A percentile compares a stretch with the other conserved stretches of the same genome.
phyloP scores from a whole-genome alignment of 768 basidiomycete genomes.

The Podaxis rugospora region DNA sequence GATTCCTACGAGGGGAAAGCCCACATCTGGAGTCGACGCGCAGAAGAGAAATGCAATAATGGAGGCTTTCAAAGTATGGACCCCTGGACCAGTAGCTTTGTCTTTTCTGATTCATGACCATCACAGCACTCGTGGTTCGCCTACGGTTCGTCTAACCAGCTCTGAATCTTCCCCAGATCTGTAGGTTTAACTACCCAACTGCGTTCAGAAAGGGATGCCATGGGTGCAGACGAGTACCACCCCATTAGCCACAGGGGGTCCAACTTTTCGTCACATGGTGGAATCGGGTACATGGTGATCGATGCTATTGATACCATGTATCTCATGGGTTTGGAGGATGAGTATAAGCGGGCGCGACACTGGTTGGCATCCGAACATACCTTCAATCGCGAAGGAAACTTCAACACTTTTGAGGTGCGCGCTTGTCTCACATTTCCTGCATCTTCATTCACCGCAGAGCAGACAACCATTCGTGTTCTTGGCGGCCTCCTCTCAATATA shows the following conservation, averaged over 20 bases:
- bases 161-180: too few species aligned
- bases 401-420: constrained; percentile 87
- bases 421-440: constrained; percentile 3
- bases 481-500: constrained; percentile 89
- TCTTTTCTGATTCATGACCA: not conserved
- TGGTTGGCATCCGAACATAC: constrained; percentile 71
- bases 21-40: constrained; percentile 41
- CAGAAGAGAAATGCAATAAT: constrained; percentile 67
- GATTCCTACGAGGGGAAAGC: not conserved
- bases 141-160: constrained; percentile 54
- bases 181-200: not conserved
- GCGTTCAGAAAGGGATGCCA: constrained; percentile 76
- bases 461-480: constrained; percentile 92
- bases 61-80: constrained; percentile 71
- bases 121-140: constrained; percentile 80
- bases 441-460: not conserved
- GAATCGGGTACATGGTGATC: constrained; percentile 87
- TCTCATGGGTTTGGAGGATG: constrained; percentile 78
- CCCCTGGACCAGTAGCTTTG: not conserved
- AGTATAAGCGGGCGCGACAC: constrained; percentile 72
- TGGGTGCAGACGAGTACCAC: constrained; percentile 92
- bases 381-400: constrained; percentile 78
- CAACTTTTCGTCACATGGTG: constrained; percentile 73
- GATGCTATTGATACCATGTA: constrained; percentile 89
- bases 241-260: constrained; percentile 71